Evolutionary conservation across 2,329 filamentous ascomycete genomes (phyloP), one percentile per base, ranked within the genome.

Genomic region (Hymenoscyphus infarciens): DNA sequence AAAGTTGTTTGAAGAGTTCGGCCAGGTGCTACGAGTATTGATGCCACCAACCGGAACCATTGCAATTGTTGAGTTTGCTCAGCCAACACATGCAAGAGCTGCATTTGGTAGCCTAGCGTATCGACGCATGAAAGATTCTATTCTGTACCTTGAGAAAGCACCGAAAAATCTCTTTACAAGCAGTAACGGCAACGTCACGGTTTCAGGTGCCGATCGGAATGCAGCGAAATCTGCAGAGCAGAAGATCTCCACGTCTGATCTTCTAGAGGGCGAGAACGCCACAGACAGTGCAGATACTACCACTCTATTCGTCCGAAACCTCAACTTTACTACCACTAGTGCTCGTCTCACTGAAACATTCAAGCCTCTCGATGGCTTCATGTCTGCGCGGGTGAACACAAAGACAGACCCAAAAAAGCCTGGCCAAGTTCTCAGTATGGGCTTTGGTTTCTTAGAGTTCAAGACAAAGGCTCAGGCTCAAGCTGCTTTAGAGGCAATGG

Each of bases 381-480:
- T 95, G 67, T 92, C 90, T 62, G 94, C 92, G 31, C 85, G 87
- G 67, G 92, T 99, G 68, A 97, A 97, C 80, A 97, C 92, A 27
- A 97, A 96, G 78, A 85, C 87, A 45, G 92, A 99, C 74, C 85
- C 92, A n/a, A 97, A 97, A 80, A 90, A 89, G 73, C 88, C 91
- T 19, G 91, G 90, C 8, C 89, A 96, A 76, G 84, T 89, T 3
- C 85, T 99, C 60, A 97, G 93, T 74, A 97, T 98, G 93, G 95
- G 95, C 42, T 99, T 96, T 74, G 95, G 93, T 54, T 99, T 99
- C 75, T 85, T 92, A 64, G 92, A 97, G 71, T 99, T 98, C 77
- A 84, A 83, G 63, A 88, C 83, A 68, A 91, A 91, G 72, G 83
- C 82, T 49, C 85, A 93, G 71, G 94, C 95, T 0, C 85, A 91